Evolutionary conservation across 129 eudicot genomes (phyloP), one percentile per base, ranked within the genome.

Genomic region (Centrapalus pauciflorus): DNA sequence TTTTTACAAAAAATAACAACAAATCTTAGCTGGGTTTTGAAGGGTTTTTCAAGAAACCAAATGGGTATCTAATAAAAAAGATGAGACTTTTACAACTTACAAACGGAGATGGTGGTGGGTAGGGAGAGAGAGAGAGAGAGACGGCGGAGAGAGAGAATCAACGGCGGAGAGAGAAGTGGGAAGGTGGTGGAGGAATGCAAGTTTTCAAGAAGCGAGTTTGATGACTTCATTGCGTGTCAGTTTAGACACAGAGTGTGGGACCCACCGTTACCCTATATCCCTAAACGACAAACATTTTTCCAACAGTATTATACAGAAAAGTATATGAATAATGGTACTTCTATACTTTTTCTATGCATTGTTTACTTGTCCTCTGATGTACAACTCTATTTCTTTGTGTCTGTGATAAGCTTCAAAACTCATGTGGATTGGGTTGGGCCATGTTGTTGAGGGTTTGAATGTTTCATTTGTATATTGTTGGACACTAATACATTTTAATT

Each of bases 181-280:
- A 50, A 46, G 73, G 70, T 58, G 68, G 33, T 57, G 70, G 5
- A 19, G 55, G 64, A 48, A 49, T 35, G 32, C 68, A 49, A 43
- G 59, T 25, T 45, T 35, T 69, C 71, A 69, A 76, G 52, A 55
- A 29, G 12, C 3, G 80, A 69, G 76, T 69, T 69, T 69, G 76
- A 76, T 61, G 70, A 69, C 61, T 61, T 76, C 76, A 76, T 69
- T 62, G 81, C 34, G 24, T 34, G 71, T 69, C 58, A 76, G 76
- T 19, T 51, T 73, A 27, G 24, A 50, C 68, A 26, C 33, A 2
- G 25, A 59, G 65, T 19, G 52, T 67, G 70, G 79, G 73, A 5
- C 67, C 79, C 73, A 64, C 58, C 2, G 16, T 33, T 14, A 30
- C 26, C 50, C n/a, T 45, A 8, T 33, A 37, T 17, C 8, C 13